A percentile compares a stretch with the other conserved stretches of the same genome.
Evolutionary conservation across 345 rosid genomes (phyloP).

Genomic region (Gossypium mustelinum): DNA sequence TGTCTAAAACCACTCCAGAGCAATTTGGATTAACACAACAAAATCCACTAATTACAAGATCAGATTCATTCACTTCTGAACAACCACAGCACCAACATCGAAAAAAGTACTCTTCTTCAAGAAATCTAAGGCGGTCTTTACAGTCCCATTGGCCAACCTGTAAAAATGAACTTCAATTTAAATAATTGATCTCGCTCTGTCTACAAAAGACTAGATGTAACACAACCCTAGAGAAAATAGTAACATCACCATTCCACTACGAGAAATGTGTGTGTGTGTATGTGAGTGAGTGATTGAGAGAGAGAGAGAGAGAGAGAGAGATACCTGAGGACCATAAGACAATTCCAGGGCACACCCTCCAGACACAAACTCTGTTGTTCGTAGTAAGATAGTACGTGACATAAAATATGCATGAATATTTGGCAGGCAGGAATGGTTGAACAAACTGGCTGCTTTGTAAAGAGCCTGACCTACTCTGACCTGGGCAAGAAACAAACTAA

Average conservation of each 20-base stretch:
- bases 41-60: slow-evolving; percentile 65
- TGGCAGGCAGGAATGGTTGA: slow-evolving; percentile 91
- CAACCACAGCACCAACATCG: slow-evolving; percentile 66
- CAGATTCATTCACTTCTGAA: slow-evolving; percentile 53
- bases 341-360: slow-evolving; percentile 67
- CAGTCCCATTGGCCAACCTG: slow-evolving; percentile 80
- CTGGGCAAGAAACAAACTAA: slow-evolving; percentile 29
- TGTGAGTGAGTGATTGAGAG: background rate
- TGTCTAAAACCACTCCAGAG: slow-evolving; percentile 63
- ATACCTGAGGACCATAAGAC: slow-evolving; percentile 87
- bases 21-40: slow-evolving; percentile 51
- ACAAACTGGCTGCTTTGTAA: slow-evolving; percentile 61
- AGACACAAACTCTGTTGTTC: slow-evolving; percentile 56
- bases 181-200: background rate
- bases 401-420: slow-evolving; percentile 82
- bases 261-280: background rate
- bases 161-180: slow-evolving; percentile 14
- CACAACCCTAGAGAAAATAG: slow-evolving; percentile 5
- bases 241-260: slow-evolving; percentile 5
- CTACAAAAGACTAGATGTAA: background rate
- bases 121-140: slow-evolving; percentile 60
- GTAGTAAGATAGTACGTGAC: slow-evolving; percentile 60
- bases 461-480: slow-evolving; percentile 82
- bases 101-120: slow-evolving; percentile 71
- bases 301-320: background rate